Percentiles rank a stretch among this genome's conserved stretches.
Conservation (phyloP, 768 basidiomycete genomes). For the Pulveroboletus sp. region DNA sequence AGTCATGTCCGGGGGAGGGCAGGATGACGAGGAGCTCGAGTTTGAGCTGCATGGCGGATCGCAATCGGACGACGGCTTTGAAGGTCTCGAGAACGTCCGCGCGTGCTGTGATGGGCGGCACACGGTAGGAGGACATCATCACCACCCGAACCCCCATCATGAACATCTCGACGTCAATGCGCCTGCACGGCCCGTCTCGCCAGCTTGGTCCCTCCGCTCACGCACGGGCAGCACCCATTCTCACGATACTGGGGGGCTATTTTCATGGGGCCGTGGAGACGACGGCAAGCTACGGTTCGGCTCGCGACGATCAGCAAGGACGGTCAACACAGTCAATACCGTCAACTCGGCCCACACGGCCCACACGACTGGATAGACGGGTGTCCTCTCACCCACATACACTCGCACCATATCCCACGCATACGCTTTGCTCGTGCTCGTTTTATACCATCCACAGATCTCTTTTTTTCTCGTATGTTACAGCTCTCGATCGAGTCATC, state of each 20-base stretch:
- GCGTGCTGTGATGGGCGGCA: conserved; percentile 88
- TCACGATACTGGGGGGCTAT: conserved; percentile 64
- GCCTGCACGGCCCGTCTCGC: conserved; percentile 63
- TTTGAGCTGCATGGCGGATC: conserved; percentile 81
- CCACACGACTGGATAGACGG: conserved; percentile 18
- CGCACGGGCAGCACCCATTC: conserved; percentile 72
- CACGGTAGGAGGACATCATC: conserved; percentile 73
- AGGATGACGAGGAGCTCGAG: conserved; percentile 66
- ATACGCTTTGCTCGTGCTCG: conserved; percentile 4
- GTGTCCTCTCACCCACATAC: not conserved
- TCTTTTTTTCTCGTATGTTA: conserved; percentile 7
- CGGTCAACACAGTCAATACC: conserved; percentile 28
- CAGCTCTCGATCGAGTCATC: conserved; percentile 21
- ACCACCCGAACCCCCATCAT: conserved; percentile 56
- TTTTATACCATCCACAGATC: conserved; percentile 1
- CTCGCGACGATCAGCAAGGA: conserved; percentile 56
- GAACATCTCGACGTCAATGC: conserved; percentile 52
- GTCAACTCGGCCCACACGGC: conserved; percentile 9
- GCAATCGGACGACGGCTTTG: conserved; percentile 76
- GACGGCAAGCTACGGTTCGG: conserved; percentile 74
- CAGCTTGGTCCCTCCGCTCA: conserved; percentile 85
- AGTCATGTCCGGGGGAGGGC: conserved; percentile 31
- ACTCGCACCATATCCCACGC: not conserved
- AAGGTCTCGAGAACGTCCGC: conserved; percentile 93
- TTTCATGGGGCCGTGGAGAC: conserved; percentile 64